Percentiles rank a stretch among this genome's conserved stretches.
phyloP scores from a whole-genome alignment of 805 yeast genomes.

The Danielia reshetovae region DNA sequence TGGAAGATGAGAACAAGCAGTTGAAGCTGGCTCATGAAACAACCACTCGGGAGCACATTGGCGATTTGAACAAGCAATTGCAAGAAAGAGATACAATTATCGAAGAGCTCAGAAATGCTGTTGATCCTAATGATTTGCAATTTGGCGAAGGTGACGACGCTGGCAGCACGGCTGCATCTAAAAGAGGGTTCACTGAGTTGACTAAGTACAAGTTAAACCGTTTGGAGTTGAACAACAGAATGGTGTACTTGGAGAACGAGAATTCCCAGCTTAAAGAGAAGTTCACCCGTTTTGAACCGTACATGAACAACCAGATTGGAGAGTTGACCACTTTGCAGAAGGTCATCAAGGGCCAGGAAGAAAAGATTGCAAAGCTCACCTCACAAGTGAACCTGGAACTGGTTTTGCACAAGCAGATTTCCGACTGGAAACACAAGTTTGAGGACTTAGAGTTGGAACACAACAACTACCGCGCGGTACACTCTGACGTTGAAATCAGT shows the following conservation, averaged over 20 bases:
- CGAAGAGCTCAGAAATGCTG: conserved; percentile 26
- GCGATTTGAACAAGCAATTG: conserved; percentile 3
- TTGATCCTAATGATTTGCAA: conserved; percentile 23
- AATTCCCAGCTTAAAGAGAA: conserved; percentile 40
- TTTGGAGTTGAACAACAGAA: conserved; percentile 40
- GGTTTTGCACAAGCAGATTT: conserved; percentile 41
- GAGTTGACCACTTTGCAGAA: conserved; percentile 51
- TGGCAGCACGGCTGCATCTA: conserved; percentile 10
- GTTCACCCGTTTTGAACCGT: conserved; percentile 45
- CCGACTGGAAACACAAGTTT: conserved; percentile 45
- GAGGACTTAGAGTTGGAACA: conserved; percentile 43
- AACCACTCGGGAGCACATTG: background rate
- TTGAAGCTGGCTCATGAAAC: conserved; percentile 1
- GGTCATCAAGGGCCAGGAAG: conserved; percentile 51
- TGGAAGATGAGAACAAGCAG: conserved; percentile 37
- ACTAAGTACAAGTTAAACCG: conserved; percentile 40
- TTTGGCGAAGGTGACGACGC: conserved; percentile 16
- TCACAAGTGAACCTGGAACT: conserved; percentile 42
- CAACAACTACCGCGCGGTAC: conserved; percentile 34
- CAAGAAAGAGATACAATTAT: conserved; percentile 30
- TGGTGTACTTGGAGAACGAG: conserved; percentile 44
- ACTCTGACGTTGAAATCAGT: conserved; percentile 28
- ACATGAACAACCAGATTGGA: conserved; percentile 49
- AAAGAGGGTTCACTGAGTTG: conserved; percentile 26
- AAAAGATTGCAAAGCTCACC: conserved; percentile 38